Percentiles rank a stretch among this genome's conserved stretches.
Conservation (phyloP, 108 stramenopile genomes). For the Nannochloropsis salina region DNA sequence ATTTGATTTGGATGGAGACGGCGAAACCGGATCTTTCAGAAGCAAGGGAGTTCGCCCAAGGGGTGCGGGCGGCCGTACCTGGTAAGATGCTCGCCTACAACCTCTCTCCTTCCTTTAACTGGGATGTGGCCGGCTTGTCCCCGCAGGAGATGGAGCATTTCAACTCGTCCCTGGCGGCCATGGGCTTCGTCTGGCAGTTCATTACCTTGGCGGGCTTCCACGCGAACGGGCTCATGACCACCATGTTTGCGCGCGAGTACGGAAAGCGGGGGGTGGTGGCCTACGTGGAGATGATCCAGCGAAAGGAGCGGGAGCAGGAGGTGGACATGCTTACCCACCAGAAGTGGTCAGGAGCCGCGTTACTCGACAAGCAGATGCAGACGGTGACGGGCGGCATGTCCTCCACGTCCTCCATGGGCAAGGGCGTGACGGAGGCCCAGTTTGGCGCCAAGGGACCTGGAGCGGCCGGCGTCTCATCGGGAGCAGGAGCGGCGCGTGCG, state of each 20-base stretch:
- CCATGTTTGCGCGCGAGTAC: conserved; percentile 73
- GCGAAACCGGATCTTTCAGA: conserved; percentile 51
- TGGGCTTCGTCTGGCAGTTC: conserved; percentile 90
- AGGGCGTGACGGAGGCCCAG: conserved; percentile 44
- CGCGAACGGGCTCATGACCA: conserved; percentile 78
- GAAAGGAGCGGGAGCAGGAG: conserved; percentile 71
- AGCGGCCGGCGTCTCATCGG: neutral
- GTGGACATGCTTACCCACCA: conserved; percentile 87
- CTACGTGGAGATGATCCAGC: conserved; percentile 85
- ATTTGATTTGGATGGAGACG: conserved; percentile 95
- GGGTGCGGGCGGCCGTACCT: conserved; percentile 57
- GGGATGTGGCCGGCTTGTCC: conserved; percentile 85
- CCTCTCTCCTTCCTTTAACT: conserved; percentile 87
- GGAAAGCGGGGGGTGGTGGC: conserved; percentile 77
- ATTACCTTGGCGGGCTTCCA: conserved; percentile 94
- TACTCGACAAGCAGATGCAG: conserved; percentile 77
- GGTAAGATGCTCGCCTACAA: conserved; percentile 92
- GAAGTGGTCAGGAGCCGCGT: conserved; percentile 89
- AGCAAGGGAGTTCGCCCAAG: conserved; percentile 46
- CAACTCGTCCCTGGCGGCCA: conserved; percentile 78
- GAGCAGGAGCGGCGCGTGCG: neutral
- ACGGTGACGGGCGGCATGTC: conserved; percentile 78
- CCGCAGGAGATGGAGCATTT: conserved; percentile 69
- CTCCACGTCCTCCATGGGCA: conserved; percentile 79
- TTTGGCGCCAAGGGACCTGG: conserved; percentile 18